phyloP scores from a whole-genome alignment of 306 rosid genomes.

The Trifolium fragiferum region DNA sequence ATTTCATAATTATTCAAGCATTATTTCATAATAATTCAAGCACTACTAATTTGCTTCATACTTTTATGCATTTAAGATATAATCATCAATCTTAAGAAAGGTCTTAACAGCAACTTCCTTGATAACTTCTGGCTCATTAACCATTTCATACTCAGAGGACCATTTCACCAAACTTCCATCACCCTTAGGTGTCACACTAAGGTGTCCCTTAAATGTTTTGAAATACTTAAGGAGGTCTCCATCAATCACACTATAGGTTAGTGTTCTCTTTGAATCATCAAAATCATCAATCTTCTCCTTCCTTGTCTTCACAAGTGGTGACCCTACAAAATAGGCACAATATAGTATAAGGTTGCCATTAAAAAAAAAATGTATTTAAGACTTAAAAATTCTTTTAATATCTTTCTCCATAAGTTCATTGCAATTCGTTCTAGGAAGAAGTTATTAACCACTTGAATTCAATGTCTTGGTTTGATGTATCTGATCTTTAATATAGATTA shows the following conservation, averaged over 20 bases:
- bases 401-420: too few relatives aligned
- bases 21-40: not conserved
- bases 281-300: constrained; percentile 61
- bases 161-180: constrained; percentile 72
- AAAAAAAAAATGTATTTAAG: too few relatives aligned
- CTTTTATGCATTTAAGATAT: constrained; percentile 43
- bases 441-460: too few relatives aligned
- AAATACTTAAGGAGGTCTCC: constrained; percentile 82
- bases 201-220: constrained; percentile 58
- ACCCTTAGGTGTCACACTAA: constrained; percentile 56
- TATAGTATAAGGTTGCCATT: too few relatives aligned
- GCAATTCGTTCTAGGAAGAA: too few relatives aligned
- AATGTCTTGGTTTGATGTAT: too few relatives aligned
- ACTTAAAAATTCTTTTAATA: too few relatives aligned
- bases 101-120: constrained; percentile 77
- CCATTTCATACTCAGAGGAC: constrained; percentile 65
- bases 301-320: constrained; percentile 57
- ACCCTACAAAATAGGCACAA: constrained; percentile 50
- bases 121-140: constrained; percentile 62
- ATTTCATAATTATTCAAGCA: constrained; percentile 25
- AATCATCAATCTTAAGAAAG: constrained; percentile 71
- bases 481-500: too few relatives aligned
- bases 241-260: constrained; percentile 59
- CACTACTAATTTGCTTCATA: not conserved
- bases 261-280: constrained; percentile 61